These are phyloP conservation scores for Rhizopogon vulgaris DNA, from an alignment of 768 basidiomycete genomes.

Conservation along the genomic window DNA sequence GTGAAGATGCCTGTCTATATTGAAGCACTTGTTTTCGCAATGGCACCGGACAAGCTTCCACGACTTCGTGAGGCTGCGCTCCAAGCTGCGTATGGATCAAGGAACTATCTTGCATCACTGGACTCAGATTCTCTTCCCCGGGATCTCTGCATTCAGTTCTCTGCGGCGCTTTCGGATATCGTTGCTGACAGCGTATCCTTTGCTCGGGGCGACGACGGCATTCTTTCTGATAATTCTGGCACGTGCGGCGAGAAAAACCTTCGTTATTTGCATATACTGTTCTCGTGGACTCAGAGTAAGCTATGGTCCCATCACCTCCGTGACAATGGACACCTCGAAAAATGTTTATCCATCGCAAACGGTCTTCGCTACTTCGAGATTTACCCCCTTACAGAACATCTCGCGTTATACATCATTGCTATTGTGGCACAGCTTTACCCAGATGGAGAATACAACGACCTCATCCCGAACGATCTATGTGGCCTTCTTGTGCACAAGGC, in stretches of 20 bases:
- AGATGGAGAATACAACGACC: background rate
- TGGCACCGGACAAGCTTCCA: background rate
- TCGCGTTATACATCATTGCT: slow-evolving; percentile 4
- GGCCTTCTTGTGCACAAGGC: slow-evolving; percentile 4
- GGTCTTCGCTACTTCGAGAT: slow-evolving; percentile 1
- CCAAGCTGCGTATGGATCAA: slow-evolving; percentile 1
- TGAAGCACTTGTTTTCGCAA: slow-evolving; percentile 1
- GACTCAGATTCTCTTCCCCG: background rate
- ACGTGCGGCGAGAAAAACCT: slow-evolving; percentile 3
- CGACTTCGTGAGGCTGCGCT: slow-evolving; percentile 5
- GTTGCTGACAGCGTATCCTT: background rate
- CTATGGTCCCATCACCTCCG: slow-evolving; percentile 3
- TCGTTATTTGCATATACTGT: slow-evolving; percentile 5
- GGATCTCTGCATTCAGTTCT: background rate
- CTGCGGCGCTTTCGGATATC: background rate
- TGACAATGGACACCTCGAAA: slow-evolving; percentile 2
- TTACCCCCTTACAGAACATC: slow-evolving; percentile 4
- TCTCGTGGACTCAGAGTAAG: background rate
- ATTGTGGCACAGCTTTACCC: background rate
- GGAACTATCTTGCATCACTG: slow-evolving; percentile 1
- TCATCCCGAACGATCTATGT: slow-evolving; percentile 1
- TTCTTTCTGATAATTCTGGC: background rate
- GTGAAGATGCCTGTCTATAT: slow-evolving; percentile 1
- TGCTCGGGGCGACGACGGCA: background rate
- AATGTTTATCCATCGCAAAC: slow-evolving; percentile 1